phyloP scores from a whole-genome alignment of 2,329 filamentous ascomycete genomes.

The Colletotrichum chlorophyti region DNA sequence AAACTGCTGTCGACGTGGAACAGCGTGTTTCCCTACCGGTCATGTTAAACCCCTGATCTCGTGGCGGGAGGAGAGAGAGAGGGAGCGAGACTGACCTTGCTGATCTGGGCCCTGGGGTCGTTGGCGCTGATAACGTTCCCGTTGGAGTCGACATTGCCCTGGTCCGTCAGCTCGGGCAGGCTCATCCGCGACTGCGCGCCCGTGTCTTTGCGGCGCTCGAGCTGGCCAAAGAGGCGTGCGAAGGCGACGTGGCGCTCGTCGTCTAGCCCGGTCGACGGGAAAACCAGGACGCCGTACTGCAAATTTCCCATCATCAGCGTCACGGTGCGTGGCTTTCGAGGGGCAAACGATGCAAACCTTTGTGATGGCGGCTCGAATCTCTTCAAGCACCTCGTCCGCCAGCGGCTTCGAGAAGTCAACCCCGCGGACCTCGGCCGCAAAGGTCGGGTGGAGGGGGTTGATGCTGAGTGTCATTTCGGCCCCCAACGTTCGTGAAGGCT shows the following conservation, averaged over 20 bases:
- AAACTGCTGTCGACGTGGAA: conserved; percentile 64
- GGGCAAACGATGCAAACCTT: conserved; percentile 9
- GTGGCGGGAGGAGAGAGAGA: too few species aligned
- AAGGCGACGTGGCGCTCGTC: conserved; percentile 60
- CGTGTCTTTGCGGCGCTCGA: conserved; percentile 35
- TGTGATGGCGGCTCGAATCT: conserved; percentile 10
- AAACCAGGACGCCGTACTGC: conserved; percentile 60
- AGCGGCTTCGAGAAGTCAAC: conserved; percentile 20
- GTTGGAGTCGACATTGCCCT: conserved; percentile 58
- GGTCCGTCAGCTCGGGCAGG: conserved; percentile 59
- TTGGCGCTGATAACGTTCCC: conserved; percentile 33
- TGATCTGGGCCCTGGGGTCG: conserved; percentile 48
- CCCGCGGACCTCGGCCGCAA: conserved; percentile 32
- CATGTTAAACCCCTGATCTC: conserved; percentile 27
- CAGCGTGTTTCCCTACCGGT: conserved; percentile 51
- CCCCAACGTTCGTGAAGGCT: too few species aligned
- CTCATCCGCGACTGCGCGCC: conserved; percentile 9
- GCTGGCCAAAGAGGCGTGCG: conserved; percentile 56
- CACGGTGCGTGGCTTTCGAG: background rate
- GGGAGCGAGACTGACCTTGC: conserved; percentile 38
- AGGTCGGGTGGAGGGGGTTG: conserved; percentile 37
- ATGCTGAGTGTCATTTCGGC: conserved; percentile 36
- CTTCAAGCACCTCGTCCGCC: background rate
- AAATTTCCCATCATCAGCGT: background rate
- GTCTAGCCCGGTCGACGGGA: conserved; percentile 56